These are phyloP conservation scores for Ascochyta rabiei DNA, from an alignment of 2,329 filamentous ascomycete genomes.

Conservation along the genomic window DNA sequence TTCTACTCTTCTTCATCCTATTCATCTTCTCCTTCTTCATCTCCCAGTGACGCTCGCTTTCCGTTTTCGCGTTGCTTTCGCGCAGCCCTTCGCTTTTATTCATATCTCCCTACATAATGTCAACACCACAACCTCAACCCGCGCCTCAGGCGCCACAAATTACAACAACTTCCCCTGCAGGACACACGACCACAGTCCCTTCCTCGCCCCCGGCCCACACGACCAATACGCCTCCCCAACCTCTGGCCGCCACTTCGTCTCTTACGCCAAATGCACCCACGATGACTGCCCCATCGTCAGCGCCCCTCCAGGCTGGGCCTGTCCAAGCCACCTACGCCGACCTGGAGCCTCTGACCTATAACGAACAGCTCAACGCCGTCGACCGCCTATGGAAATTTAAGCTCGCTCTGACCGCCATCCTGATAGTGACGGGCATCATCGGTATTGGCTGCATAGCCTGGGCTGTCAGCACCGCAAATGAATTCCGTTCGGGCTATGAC, in stretches of 20 bases:
- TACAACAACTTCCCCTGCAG: constrained; percentile 6
- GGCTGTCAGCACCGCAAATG: constrained; percentile 15
- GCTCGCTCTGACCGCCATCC: constrained; percentile 24
- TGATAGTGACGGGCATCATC: constrained; percentile 35
- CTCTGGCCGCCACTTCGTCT: neutral
- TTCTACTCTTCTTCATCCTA: neutral
- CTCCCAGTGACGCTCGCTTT: constrained; percentile 1
- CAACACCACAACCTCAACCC: constrained; percentile 1
- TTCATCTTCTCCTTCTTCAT: neutral
- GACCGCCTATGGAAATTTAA: constrained; percentile 45
- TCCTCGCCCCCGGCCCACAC: neutral
- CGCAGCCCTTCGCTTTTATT: constrained; percentile 14
- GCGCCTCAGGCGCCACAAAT: constrained; percentile 11
- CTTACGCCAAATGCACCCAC: neutral
- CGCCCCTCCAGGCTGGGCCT: neutral
- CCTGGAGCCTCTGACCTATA: constrained; percentile 19
- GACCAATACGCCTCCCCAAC: neutral
- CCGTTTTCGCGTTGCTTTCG: constrained; percentile 3
- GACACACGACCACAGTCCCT: constrained; percentile 1
- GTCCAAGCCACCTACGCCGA: constrained; percentile 3
- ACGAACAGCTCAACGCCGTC: constrained; percentile 33
- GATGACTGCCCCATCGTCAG: neutral
- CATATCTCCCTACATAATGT: constrained; percentile 7
- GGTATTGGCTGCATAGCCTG: constrained; percentile 42
- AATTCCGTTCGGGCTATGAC: neutral